Base-by-base conservation (phyloP, 495 filamentous ascomycete species). In the Tetracladium setigerum region DNA sequence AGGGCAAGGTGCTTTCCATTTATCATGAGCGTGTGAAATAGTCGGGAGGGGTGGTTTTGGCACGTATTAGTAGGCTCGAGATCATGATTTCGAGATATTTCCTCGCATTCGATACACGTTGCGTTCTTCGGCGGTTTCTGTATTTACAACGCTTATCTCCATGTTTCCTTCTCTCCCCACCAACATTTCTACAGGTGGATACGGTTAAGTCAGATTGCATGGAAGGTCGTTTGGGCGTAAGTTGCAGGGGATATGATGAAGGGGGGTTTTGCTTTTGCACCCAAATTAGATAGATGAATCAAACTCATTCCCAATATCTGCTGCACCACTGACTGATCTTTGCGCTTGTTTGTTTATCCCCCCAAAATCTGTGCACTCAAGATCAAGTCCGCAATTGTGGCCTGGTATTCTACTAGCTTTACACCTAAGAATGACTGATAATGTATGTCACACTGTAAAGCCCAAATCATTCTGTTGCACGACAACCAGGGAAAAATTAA, bases 1-100 rank as follows among this genome's bases (percentile, higher is more conserved):
- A 70, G 94, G 94, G n/a, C 94, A 97, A 62, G 94, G 94, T 14
- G 94, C 94, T 44, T 99, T 99, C 77, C 94, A 97, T 65, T 73
- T 99, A 45, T 97, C 94, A 33, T 98, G 66, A 54, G 39, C 15
- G 13, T 55, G 49, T 47, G 34, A 51, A 24, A 52, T 51, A 31
- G 35, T 49, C 15, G 17, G 19, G 14, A 31, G 10, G 14, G 31
- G 19, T 14, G 30, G 17, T 8, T 44, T 43, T 49, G 45, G 22
- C 30, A 40, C 31, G 44, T 41, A 48, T 44, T 49, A 37, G 17
- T 32, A 38, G 32, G 41, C 27, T 39, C 15, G 13, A 49, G 37
- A 19, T 17, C 18, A 30, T 22, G 37, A 52, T 47, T 19, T 33
- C 36, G 30, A 16, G 41, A 46, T 18, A 54, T 33, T 50, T 52